Base-by-base conservation (phyloP, 2,329 filamentous ascomycete species). In the Colletotrichum melonis region DNA sequence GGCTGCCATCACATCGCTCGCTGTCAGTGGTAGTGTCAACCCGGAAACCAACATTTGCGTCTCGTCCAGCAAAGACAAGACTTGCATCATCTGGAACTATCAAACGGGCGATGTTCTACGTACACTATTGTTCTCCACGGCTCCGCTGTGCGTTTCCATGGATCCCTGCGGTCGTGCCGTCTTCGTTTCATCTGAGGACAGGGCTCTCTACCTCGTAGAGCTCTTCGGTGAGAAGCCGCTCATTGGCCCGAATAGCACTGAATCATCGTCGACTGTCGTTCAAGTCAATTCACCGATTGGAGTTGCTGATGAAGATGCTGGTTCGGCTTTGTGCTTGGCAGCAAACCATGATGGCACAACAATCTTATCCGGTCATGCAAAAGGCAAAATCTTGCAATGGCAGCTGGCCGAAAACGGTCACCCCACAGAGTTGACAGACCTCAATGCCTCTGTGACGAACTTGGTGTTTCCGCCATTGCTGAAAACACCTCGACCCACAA, bases 71-170 rank as follows among this genome's bases (percentile, higher is more conserved):
- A 92, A 90, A 77, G 97, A 98, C 84, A 95, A 94, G 83, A 97
- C 94, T 8, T 94, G 94, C 77, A 92, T 98, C 78, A 88, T 97
- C 73, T 99, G 97, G 97, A 95, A 98, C 83, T 97, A 97, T 80
- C 91, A 92, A 74, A 94, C 91, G 0, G 94, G 94, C 52, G 89
- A 91, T 73, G 87, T 93, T 12, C 85, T 98, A 70, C 91, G 95
- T 56, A 98, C 95, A 4, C 91, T 97, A 76, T 88, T 98, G 54
- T 90, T 98, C 69, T 91, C 94, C 2, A 87, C 88, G n/a, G 86
- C 89, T 22, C 94, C 95, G 19, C 86, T 93, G 35, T 95, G 92
- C 77, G 81, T 96, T 42, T 86, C 90, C 9, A 86, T 98, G 5
- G 97, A 98, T 81, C 93, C 95, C 0, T 94, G 92, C 73, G 93